phyloP scores from a whole-genome alignment of 345 rosid species.

The Rhizophora mangle region DNA sequence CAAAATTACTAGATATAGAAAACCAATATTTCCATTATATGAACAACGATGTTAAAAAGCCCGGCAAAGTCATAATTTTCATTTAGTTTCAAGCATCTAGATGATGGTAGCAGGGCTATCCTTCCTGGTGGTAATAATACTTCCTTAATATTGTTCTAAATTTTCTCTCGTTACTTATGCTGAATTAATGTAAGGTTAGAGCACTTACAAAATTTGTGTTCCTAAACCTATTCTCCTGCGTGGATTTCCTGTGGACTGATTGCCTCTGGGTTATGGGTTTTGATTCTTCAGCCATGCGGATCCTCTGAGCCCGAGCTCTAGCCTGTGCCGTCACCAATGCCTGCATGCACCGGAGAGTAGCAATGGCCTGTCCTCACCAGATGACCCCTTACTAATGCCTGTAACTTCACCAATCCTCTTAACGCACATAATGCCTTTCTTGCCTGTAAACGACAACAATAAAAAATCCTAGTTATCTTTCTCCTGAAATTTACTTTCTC shows the following conservation, averaged over 20 bases:
- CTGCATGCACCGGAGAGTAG: slow-evolving; percentile 34
- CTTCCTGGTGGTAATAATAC: too few relatives aligned
- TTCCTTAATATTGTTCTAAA: too few relatives aligned
- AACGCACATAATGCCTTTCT: slow-evolving; percentile 83
- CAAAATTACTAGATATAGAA: too few relatives aligned
- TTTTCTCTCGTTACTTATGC: neutral
- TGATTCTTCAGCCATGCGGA: slow-evolving; percentile 47
- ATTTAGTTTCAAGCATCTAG: neutral
- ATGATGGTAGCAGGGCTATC: neutral
- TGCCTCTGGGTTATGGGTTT: slow-evolving; percentile 42
- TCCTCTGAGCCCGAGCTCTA: slow-evolving; percentile 53
- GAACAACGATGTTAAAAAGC: too few relatives aligned
- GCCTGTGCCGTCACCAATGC: slow-evolving; percentile 28
- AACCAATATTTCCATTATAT: too few relatives aligned
- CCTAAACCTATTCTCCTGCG: slow-evolving; percentile 37
- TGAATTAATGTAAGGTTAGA: neutral
- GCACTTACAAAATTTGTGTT: slow-evolving; percentile 42
- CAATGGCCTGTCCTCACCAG: slow-evolving; percentile 35
- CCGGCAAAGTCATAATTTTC: too few relatives aligned
- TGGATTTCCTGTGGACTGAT: slow-evolving; percentile 50
- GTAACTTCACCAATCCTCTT: slow-evolving; percentile 35
- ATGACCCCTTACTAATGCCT: slow-evolving; percentile 34
- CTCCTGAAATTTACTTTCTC: neutral
- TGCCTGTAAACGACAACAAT: slow-evolving; percentile 48
- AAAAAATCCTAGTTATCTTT: neutral